Conservation (phyloP, 305 asterid genomes). For the Ilex paraguariensis region DNA sequence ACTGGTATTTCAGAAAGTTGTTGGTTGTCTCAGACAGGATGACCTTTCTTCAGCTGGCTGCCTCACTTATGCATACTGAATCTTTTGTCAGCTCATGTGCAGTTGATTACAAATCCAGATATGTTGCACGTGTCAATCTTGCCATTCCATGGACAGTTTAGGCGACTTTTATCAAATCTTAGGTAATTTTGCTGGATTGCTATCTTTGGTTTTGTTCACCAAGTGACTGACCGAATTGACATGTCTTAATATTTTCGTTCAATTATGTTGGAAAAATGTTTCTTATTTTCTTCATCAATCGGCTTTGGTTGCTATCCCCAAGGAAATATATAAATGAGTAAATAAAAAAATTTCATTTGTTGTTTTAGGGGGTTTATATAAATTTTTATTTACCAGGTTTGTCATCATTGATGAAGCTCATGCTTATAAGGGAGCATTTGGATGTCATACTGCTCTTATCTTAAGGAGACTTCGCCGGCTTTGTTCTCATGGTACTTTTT, state of each 20-base stretch:
- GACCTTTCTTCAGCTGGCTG: slow-evolving; percentile 7
- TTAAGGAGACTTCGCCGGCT: slow-evolving; percentile 88
- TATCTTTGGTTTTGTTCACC: slow-evolving; percentile 7
- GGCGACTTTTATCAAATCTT: slow-evolving; percentile 74
- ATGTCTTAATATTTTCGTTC: too few relatives aligned
- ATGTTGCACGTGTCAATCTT: slow-evolving; percentile 91
- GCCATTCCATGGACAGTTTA: slow-evolving; percentile 78
- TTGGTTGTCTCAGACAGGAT: slow-evolving; percentile 17
- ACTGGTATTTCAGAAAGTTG: slow-evolving; percentile 50
- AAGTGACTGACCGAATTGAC: too few relatives aligned
- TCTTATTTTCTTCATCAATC: too few relatives aligned
- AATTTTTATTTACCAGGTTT: slow-evolving; percentile 38
- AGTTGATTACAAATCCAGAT: slow-evolving; percentile 96
- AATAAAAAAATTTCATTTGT: too few relatives aligned
- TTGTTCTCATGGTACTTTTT: slow-evolving; percentile 74
- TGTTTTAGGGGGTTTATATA: neutral
- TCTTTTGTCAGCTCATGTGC: slow-evolving; percentile 33
- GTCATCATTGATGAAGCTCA: slow-evolving; percentile 92
- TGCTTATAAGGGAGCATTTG: slow-evolving; percentile 86
- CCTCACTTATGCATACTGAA: slow-evolving; percentile 14
- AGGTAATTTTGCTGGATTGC: slow-evolving; percentile 40
- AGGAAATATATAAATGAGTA: neutral
- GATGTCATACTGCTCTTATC: slow-evolving; percentile 89
- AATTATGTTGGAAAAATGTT: too few relatives aligned
- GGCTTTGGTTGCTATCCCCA: too few relatives aligned